Percentiles rank a stretch among this genome's conserved stretches.
Evolutionary conservation across 2,329 filamentous ascomycete species (phyloP).

Genomic region (Colletotrichum tofieldiae): DNA sequence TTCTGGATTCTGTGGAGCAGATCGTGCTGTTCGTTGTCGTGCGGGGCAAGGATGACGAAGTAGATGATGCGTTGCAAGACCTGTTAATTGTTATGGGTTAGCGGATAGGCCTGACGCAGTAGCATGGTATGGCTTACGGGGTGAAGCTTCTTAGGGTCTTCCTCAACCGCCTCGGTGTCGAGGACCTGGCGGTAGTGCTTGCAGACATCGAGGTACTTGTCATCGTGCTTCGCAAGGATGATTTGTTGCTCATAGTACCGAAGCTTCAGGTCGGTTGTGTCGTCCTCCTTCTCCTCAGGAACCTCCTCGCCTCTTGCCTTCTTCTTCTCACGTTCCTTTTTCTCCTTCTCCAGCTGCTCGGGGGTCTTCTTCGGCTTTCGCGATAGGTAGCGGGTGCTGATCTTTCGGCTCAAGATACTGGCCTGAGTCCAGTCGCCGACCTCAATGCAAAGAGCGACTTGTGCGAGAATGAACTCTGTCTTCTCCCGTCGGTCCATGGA

Average conservation of each 20-base stretch:
- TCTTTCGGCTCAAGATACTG: conserved; percentile 93
- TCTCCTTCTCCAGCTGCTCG: conserved; percentile 91
- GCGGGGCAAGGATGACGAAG: conserved; percentile 95
- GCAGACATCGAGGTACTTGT: conserved; percentile 97
- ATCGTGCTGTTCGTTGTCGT: conserved; percentile 99
- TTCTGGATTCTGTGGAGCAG: conserved; percentile 93
- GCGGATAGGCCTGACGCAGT: neutral
- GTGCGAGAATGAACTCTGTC: conserved; percentile 97
- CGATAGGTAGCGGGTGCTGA: conserved; percentile 92
- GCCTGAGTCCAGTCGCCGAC: conserved; percentile 97
- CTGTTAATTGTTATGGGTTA: conserved; percentile 60
- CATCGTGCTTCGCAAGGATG: conserved; percentile 93
- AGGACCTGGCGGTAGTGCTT: conserved; percentile 98
- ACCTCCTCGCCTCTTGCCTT: conserved; percentile 85
- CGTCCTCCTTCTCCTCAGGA: conserved; percentile 83
- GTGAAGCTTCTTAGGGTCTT: conserved; percentile 87
- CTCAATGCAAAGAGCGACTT: conserved; percentile 95
- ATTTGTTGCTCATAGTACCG: conserved; percentile 98
- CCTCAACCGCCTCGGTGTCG: conserved; percentile 95
- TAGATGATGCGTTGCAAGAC: conserved; percentile 96
- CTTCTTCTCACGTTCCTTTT: conserved; percentile 90
- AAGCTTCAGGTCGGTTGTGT: conserved; percentile 96
- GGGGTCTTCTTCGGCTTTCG: conserved; percentile 92
- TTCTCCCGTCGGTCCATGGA: conserved; percentile 98
- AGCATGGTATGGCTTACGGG: conserved; percentile 73